Base-by-base conservation (phyloP, 208 protist species). In the Trypanosoma brucei region DNA sequence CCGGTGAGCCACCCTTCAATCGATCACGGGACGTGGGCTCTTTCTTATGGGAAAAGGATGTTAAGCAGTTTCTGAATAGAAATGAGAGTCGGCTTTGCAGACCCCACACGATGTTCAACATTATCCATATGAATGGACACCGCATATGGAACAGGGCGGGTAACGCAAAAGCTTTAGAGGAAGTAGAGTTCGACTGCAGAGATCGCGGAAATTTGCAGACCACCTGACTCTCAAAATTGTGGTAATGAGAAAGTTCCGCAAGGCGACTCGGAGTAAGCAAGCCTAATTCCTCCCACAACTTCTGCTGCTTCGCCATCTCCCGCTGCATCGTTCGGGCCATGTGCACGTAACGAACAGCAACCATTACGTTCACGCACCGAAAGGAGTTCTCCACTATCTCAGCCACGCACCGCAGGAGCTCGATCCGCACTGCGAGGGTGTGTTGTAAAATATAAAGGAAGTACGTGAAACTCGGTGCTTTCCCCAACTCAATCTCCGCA, bases 111-210 rank as follows among this genome's bases (percentile, higher is more conserved):
- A 78, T 61, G 45, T 76, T 75, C 68, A 85, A 75, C 62, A 89
- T 60, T 2, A 93, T 68, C 79, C 83, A 88, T 39, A 76, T 69
- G 65, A 89, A 89, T 55, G 65, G 78, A 68, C 87, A 91, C 36
- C 62, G 65, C 4, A 79, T 75, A 7, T 59, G 70, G 40, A 78
- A 65, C 9, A 71, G 7, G 5, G 2, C 35, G 22, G 8, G 56
- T 46, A 31, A 8, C 22, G 3, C 44, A 39, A 7, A 7, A 4
- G 14, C 6, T 66, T 46, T 55, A 34, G 53, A 53, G 30, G 45
- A n/a, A 9, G 55, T 67, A 1, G 46, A 59, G 57, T 83, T 68
- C 55, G 74, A 67, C 30, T 60, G 66, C 35, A 63, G 73, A 56
- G 55, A 64, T 7, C 65, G 62, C 38, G 75, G 65, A 1, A 72